Percentiles rank a stretch among this genome's conserved stretches.
Evolutionary conservation across 2,329 filamentous ascomycete species (phyloP).

Genomic region (Fusarium sp.): DNA sequence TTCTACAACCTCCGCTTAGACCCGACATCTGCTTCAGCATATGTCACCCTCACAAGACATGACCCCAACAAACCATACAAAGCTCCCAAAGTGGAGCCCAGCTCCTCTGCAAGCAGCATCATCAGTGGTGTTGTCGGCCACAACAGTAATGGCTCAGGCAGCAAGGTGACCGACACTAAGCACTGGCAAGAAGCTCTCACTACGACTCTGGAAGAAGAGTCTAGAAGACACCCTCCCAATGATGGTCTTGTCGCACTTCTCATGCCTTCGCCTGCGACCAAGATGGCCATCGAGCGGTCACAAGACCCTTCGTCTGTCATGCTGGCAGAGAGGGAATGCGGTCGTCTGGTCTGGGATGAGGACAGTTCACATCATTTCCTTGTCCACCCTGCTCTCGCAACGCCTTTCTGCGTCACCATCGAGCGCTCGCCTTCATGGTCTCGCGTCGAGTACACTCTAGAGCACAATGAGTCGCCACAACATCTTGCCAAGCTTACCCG

Average conservation of each 20-base stretch:
- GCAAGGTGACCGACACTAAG: slow-evolving; percentile 58
- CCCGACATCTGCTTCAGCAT: slow-evolving; percentile 74
- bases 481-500: slow-evolving; percentile 73
- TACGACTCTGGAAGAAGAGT: slow-evolving; percentile 71
- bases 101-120: slow-evolving; percentile 49
- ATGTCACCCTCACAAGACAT: slow-evolving; percentile 71
- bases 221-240: slow-evolving; percentile 67
- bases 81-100: slow-evolving; percentile 54
- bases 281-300: slow-evolving; percentile 73
- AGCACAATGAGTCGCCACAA: slow-evolving; percentile 74
- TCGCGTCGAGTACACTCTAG: slow-evolving; percentile 74
- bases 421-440: slow-evolving; percentile 72
- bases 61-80: slow-evolving; percentile 73
- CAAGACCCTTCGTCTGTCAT: slow-evolving; percentile 72
- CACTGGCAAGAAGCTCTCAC: slow-evolving; percentile 71
- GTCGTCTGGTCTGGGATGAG: slow-evolving; percentile 79
- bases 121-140: slow-evolving; percentile 53
- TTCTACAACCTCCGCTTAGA: slow-evolving; percentile 78
- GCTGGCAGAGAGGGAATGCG: slow-evolving; percentile 78
- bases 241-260: slow-evolving; percentile 78
- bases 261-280: slow-evolving; percentile 76
- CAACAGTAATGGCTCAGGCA: slow-evolving; percentile 46
- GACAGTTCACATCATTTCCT: slow-evolving; percentile 73
- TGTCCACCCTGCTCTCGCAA: slow-evolving; percentile 74
- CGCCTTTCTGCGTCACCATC: slow-evolving; percentile 73